Conservation (phyloP, 768 basidiomycete genomes). For the Inosperma sp. region DNA sequence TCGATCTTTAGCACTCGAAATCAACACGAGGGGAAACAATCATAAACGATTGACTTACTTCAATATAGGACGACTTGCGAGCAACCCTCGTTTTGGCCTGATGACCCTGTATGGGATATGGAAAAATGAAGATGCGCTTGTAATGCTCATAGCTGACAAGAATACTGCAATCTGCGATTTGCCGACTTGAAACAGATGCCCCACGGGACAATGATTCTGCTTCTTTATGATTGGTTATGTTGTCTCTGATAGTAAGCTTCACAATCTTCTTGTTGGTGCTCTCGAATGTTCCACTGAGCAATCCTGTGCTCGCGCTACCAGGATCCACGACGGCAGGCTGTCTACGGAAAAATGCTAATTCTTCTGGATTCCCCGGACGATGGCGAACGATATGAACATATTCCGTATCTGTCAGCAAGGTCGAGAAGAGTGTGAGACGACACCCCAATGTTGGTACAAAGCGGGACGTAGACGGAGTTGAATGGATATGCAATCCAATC, state of each 20-base stretch:
- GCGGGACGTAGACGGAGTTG: constrained; percentile 15
- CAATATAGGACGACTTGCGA: constrained; percentile 49
- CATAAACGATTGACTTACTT: constrained; percentile 26
- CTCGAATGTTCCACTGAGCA: constrained; percentile 9
- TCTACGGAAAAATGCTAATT: constrained; percentile 4
- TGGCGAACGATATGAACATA: constrained; percentile 30
- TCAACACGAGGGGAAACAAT: constrained; percentile 16
- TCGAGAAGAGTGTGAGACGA: constrained; percentile 24
- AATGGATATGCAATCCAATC: constrained; percentile 27
- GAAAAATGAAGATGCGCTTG: constrained; percentile 32
- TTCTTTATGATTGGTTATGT: constrained; percentile 19
- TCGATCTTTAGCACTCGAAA: constrained; percentile 18
- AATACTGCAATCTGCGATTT: constrained; percentile 32
- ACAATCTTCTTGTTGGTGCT: constrained; percentile 2
- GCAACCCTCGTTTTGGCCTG: constrained; percentile 43
- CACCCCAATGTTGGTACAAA: constrained; percentile 27
- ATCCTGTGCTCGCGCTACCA: not conserved
- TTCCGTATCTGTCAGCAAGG: constrained; percentile 24
- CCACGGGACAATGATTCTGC: constrained; percentile 18
- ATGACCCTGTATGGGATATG: constrained; percentile 39
- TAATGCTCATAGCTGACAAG: constrained; percentile 25
- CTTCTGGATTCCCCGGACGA: constrained; percentile 21
- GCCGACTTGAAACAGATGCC: constrained; percentile 20
- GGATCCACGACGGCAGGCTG: not conserved
- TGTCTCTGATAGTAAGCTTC: constrained; percentile 18